phyloP scores from a whole-genome alignment of 2,329 filamentous ascomycete species.

The Beauveria brongniartii region DNA sequence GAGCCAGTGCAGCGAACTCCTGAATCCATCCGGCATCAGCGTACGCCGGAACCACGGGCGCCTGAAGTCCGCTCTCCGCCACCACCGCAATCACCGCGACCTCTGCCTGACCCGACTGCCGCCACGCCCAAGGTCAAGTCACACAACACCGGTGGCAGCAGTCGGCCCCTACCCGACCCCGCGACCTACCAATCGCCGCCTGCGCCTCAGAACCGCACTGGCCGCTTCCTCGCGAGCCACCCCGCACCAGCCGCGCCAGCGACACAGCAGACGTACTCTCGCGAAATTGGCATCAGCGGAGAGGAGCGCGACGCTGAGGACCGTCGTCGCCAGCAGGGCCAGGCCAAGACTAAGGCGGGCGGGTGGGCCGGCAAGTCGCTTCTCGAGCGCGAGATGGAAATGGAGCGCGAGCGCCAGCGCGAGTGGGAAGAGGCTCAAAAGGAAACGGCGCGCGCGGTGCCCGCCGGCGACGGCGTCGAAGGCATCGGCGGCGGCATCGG shows the following conservation, averaged over 20 bases:
- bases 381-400: conserved; percentile 73
- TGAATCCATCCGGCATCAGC: conserved; percentile 8
- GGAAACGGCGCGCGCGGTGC: conserved; percentile 45
- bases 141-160: conserved; percentile 28
- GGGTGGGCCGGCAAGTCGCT: conserved; percentile 62
- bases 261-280: conserved; percentile 43
- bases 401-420: conserved; percentile 64
- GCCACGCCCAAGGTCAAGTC: conserved; percentile 24
- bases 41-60: conserved; percentile 6
- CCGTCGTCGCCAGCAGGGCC: conserved; percentile 48
- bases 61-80: conserved; percentile 13
- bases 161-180: conserved; percentile 47
- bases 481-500: conserved; percentile 59
- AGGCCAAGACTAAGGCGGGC: conserved; percentile 52
- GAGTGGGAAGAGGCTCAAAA: conserved; percentile 75
- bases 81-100: conserved; percentile 28
- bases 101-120: conserved; percentile 32
- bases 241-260: conserved; percentile 36
- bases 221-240: conserved; percentile 49
- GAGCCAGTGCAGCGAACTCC: conserved; percentile 17
- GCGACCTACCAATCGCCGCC: conserved; percentile 24
- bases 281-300: conserved; percentile 45
- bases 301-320: conserved; percentile 57
- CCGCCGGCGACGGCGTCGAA: conserved; percentile 45
- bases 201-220: conserved; percentile 39